Base-by-base conservation (phyloP, 140 eudicot species). In the Ambrosia hybrid region DNA sequence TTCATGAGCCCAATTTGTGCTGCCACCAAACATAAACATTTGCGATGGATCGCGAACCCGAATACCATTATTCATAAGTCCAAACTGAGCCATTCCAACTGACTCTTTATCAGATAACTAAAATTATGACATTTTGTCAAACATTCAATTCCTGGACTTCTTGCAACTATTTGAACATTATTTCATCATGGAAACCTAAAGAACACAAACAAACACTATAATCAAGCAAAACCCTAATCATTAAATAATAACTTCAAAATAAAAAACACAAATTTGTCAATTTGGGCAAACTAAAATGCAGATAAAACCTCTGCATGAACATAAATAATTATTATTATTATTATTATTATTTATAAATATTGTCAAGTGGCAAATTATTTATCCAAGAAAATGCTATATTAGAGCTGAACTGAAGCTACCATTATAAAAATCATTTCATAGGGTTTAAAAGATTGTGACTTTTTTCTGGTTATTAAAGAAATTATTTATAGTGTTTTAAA, bases 151-250 rank as follows among this genome's bases (percentile, higher is more conserved):
- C 85, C 82, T 79, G 87, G 14, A 80, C 72, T 82, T 84, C 91
- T 76, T 89, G 89, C 68, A 82, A 59, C 80, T 89, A 83, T 80
- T 85, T 89, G 77, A 84, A 71, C 87, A 89, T 86, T 34, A 82
- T 78, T 21, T 41, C 48, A 41, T 41, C 9, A 41, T 41, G 48
- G 9, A 41, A 41, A 41, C 48, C 9, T 41, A 49, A 49, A 49
- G n/a, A 49, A 41, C 48, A 41, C 6, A 41, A 1, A 41, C 6
- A 17, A 38, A 70, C 57, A 59, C 56, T 69, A 51, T 36, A 68
- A 60, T 41, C 37, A 69, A 76, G 45, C 36, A 68, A 57, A 70
- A 66, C 60, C 67, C 52, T 46, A 53, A 51, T 26, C 61, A 7
- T 12, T 17, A 57, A 65, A 16, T 13, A 51, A 26, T 9, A 49